Conservation (phyloP, 805 yeast species). For the Candida taoyuanica region DNA sequence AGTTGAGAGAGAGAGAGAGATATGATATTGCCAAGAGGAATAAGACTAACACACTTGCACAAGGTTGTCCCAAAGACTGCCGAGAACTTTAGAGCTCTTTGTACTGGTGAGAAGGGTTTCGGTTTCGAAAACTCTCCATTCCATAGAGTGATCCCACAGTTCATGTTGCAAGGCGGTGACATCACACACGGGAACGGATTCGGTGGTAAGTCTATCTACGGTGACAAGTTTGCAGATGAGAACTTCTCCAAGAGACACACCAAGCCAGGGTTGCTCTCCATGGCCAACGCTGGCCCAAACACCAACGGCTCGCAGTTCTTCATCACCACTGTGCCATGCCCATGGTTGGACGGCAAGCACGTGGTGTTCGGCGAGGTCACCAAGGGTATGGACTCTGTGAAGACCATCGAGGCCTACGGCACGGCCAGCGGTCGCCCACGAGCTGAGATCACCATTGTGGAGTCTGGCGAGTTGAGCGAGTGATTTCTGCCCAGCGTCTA, state of each 20-base stretch:
- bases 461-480: constrained; percentile 45
- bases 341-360: constrained; percentile 78
- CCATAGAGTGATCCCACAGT: constrained; percentile 93
- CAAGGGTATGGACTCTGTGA: constrained; percentile 58
- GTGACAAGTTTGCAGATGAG: constrained; percentile 53
- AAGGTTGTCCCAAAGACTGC: constrained; percentile 66
- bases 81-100: constrained; percentile 75
- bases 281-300: constrained; percentile 94
- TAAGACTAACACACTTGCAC: neutral
- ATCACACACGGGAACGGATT: constrained; percentile 83
- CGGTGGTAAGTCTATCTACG: constrained; percentile 89
- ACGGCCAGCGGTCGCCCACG: constrained; percentile 62
- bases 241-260: constrained; percentile 71
- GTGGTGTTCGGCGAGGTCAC: constrained; percentile 75
- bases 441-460: constrained; percentile 59
- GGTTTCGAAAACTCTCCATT: constrained; percentile 82
- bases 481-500: constrained; percentile 1
- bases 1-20: too few species aligned
- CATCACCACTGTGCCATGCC: constrained; percentile 73
- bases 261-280: constrained; percentile 77
- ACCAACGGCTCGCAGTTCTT: constrained; percentile 91
- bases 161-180: constrained; percentile 97
- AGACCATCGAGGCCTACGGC: constrained; percentile 61
- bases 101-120: constrained; percentile 72
- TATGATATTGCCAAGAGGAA: too few species aligned